A percentile compares a stretch with the other conserved stretches of the same genome.
Evolutionary conservation across 1,284 basidiomycete species (phyloP).

Genomic region (Volvariella volvacea): DNA sequence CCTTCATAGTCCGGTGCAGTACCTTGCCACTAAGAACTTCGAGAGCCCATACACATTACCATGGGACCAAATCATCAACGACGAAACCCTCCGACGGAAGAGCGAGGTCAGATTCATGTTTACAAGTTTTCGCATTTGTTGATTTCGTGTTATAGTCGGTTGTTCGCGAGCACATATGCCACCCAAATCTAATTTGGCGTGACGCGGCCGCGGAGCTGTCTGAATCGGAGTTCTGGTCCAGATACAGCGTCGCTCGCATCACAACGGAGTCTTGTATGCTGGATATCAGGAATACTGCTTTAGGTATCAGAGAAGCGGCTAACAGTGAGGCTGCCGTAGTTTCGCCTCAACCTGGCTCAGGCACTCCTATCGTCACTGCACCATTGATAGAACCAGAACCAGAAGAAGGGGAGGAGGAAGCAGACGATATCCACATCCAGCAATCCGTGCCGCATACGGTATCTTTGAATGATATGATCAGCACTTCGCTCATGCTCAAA

Average conservation of each 20-base stretch:
- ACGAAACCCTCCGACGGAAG: conserved; percentile 62
- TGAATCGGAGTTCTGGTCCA: conserved; percentile 58
- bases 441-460: conserved; percentile 32
- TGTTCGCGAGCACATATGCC: conserved; percentile 66
- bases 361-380: not conserved
- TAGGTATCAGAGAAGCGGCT: conserved; percentile 26
- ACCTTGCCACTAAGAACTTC: conserved; percentile 44
- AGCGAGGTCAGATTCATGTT: conserved; percentile 43
- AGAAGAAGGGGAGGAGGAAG: not conserved
- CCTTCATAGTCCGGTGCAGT: conserved; percentile 57
- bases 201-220: conserved; percentile 59
- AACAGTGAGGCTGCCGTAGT: not conserved
- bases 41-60: conserved; percentile 50
- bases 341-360: not conserved
- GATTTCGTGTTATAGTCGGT: conserved; percentile 39
- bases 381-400: conserved; percentile 2
- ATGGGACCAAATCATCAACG: conserved; percentile 67
- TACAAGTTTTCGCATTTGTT: not conserved
- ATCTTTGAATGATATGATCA: conserved; percentile 66
- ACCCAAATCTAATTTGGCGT: conserved; percentile 65
- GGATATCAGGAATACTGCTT: conserved; percentile 50
- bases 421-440: conserved; percentile 8
- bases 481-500: conserved; percentile 62
- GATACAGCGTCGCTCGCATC: conserved; percentile 61
- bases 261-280: conserved; percentile 68